Evolutionary conservation across 2,329 filamentous ascomycete genomes (phyloP), one percentile per base, ranked within the genome.

Genomic region (Fusarium setosum): DNA sequence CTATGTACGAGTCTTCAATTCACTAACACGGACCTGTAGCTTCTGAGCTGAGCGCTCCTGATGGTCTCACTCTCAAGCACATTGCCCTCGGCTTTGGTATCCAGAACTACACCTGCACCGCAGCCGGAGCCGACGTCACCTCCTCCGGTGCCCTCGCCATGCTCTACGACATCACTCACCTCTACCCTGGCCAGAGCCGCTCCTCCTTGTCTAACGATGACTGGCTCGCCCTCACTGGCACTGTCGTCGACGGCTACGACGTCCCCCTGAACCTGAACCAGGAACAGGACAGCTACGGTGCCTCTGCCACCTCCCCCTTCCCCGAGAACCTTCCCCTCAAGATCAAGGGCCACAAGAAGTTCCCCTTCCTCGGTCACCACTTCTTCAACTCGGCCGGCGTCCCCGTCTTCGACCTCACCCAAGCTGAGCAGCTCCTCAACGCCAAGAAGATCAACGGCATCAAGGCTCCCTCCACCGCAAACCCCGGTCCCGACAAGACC

Each of bases 101-200:
- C 70, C 89, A 91, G 72, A 91, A 91, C 83, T 91, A 91, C 81
- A 89, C 86, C 34, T 91, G 89, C 76, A 64, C 67, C n/a, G 59
- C 71, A 4, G 73, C 75, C 3, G 75, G 73, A 15, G 74, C 77
- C 10, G 66, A 70, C 0, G 78, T 82, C 26, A 69, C 70, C 6
- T 75, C 82, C n/a, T 74, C 77, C 18, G 87, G 88, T 42, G 88
- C 88, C 44, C 79, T 88, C 21, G 88, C 88, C 61, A 83, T 85
- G 53, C 83, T 90, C 60, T 88, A 87, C 82, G 86, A 90, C 69
- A 78, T 83, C 65, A 84, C 82, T 12, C 29, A 65, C 5, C 76
- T 88, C n/a, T 86, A 84, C 74, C 85, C 86, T 0, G 78, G 79
- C 20, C 77, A 79, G 6, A 68, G 78, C 6, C 44, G 61, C 48